Evolutionary conservation across 1,139 yeast genomes (phyloP).

Genomic region (Saccharomyces hybrid): DNA sequence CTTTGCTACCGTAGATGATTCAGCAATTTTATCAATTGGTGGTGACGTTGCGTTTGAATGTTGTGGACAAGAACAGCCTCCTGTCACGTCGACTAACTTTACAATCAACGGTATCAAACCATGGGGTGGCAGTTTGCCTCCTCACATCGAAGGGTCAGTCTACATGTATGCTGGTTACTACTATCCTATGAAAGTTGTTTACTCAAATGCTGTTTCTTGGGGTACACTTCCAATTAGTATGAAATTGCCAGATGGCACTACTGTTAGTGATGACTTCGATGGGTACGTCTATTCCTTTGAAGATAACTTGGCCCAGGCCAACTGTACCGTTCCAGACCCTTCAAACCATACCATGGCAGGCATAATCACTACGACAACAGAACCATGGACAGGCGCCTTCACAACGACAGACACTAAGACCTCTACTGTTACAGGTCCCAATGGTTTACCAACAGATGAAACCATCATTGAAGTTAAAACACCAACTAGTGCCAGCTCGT

Average conservation of each 20-base stretch:
- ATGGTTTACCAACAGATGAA: background rate
- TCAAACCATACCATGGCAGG: background rate
- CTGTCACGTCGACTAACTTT: constrained; percentile 2
- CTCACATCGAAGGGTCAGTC: background rate
- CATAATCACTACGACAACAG: background rate
- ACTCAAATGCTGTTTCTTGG: background rate
- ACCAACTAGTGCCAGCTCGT: background rate
- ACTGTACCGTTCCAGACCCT: background rate
- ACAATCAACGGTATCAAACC: constrained; percentile 9
- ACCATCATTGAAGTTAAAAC: background rate
- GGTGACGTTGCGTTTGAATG: constrained; percentile 27
- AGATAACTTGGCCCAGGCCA: background rate
- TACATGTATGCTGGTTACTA: constrained; percentile 13
- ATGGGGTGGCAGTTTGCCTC: constrained; percentile 1
- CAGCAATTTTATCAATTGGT: constrained; percentile 26
- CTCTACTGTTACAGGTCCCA: background rate
- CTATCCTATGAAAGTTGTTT: constrained; percentile 29
- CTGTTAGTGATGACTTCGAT: background rate
- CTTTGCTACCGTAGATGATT: constrained; percentile 23
- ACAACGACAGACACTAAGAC: background rate
- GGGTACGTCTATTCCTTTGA: background rate
- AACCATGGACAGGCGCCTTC: background rate
- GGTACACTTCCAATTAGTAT: background rate
- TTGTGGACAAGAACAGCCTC: constrained; percentile 17
- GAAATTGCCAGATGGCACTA: background rate